These are phyloP conservation scores for Arabidopsis thaliana DNA, from an alignment of 345 rosid genomes.

Conservation along the genomic window DNA sequence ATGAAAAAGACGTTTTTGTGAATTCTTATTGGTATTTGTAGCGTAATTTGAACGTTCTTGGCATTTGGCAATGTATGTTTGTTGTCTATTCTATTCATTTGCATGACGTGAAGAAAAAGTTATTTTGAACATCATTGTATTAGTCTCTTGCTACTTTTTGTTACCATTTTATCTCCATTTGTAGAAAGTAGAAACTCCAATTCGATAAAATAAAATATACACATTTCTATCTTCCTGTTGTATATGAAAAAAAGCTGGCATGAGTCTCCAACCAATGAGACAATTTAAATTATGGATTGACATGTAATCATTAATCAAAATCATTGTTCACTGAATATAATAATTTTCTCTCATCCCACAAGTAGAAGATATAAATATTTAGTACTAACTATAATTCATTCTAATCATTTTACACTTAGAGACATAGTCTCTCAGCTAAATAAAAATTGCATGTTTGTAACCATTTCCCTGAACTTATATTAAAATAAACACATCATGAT, in stretches of 20 bases:
- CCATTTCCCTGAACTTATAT: not conserved
- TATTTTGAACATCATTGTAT: slow-evolving; percentile 24
- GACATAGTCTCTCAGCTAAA: slow-evolving; percentile 1
- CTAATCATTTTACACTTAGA: not conserved
- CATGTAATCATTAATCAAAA: slow-evolving; percentile 11
- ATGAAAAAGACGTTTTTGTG: slow-evolving; percentile 13
- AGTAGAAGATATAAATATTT: slow-evolving; percentile 15
- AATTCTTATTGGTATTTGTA: slow-evolving; percentile 18
- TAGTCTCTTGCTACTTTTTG: slow-evolving; percentile 6
- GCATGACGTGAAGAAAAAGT: slow-evolving; percentile 18
- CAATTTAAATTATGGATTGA: not conserved
- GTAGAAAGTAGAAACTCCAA: not conserved
- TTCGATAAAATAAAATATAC: not conserved
- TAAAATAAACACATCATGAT: slow-evolving; percentile 25
- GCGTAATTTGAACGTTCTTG: slow-evolving; percentile 25
- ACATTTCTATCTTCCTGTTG: not conserved
- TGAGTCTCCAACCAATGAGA: not conserved
- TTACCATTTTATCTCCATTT: slow-evolving; percentile 8
- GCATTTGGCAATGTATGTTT: slow-evolving; percentile 4
- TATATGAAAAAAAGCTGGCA: slow-evolving; percentile 2
- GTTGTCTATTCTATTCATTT: not conserved
- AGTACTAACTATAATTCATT: not conserved
- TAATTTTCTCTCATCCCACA: slow-evolving; percentile 14
- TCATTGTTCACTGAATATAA: not conserved
- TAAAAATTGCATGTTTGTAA: slow-evolving; percentile 14